Evolutionary conservation across 371 early-diverging fungal genomes (phyloP), one percentile per base, ranked within the genome.

Genomic region (Rhizopus stolonifer): DNA sequence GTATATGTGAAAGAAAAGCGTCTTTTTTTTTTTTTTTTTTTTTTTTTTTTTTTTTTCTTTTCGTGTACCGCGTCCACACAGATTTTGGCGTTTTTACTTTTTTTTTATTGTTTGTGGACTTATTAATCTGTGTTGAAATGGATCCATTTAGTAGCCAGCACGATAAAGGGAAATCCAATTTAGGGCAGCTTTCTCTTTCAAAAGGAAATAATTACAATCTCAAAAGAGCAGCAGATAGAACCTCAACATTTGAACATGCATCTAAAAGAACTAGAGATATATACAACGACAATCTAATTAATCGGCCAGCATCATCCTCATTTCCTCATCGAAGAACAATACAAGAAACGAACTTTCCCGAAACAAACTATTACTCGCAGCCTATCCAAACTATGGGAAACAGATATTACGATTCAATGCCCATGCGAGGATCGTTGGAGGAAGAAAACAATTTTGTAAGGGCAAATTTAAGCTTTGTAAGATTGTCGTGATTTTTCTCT

Each of bases 31-130:
- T 45, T 21, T 0, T 45, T 23, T 33, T 15, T 26, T n/a, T 10
- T 18, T 18, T 26, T 24, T 26, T 15, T 24, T 13, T 44, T 22
- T 25, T 22, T 26, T 24, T 24, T 32, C 46, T 53, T 22, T 47
- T 39, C 24, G 33, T 31, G 31, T 4, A 40, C 55, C 48, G 55
- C 29, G 39, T 18, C 23, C 23, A 32, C 15, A 17, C 17, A 13
- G 15, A 18, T 46, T 46, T 31, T 26, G 25, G 29, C 46, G 15
- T 31, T 46, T 17, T 2, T 24, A 23, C 44, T 13, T 26, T 45
- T 26, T 11, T n/a, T n/a, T n/a, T n/a, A n/a, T n/a, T n/a, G n/a
- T n/a, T n/a, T n/a, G n/a, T n/a, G n/a, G n/a, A n/a, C n/a, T 26
- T 45, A 25, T 17, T 25, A 15, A 6, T 25, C 13, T 44, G 11